Base-by-base conservation (phyloP, 768 basidiomycete species). In the Antrodiella citrinella region DNA sequence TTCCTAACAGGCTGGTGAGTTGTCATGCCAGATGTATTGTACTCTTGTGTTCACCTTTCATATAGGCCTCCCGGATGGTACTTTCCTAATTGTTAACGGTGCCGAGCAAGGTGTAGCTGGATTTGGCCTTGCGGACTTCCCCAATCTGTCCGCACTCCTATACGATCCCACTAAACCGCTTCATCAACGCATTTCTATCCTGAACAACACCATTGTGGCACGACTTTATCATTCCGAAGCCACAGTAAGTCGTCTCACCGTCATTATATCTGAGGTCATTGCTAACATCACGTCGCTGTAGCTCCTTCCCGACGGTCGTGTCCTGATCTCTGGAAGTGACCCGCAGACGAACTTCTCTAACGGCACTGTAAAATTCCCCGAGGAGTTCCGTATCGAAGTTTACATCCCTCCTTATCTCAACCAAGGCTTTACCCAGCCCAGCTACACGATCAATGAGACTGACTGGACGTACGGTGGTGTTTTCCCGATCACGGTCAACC, bases 321-420 rank as follows among this genome's bases (percentile, higher is more conserved):
- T 90, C 24, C 67, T 90, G 43, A 72, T 91, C 35, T 85, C 87
- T 7, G 88, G 87, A 0, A 87, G 84, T 9, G 87, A 86, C 56
- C 85, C 83, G 4, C 68, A 84, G 60, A 81, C 80, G 13, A 39
- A 59, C 38, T 63, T 68, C 41, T 59, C 70, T 21, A 62, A 70
- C 24, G 63, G 63, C n/a, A 50, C 68, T 9, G 48, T 54, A 49
- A 72, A 69, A 26, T 85, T 80, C 58, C 80, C 82, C 0, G 82
- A 92, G 55, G 89, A 94, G 61, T 84, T 89, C 66, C 77, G 91
- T 11, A 76, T 76, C 55, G 75, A 86, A 62, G 81, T 84, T 22
- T 96, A 95, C 68, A 77, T 87, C 58, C 95, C 95, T 4, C 89
- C 87, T 13, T 97, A 95, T 65, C 75, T 91, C 52, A 80, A 68